These are phyloP conservation scores for Kalanchoe fedtschenkoi DNA, from an alignment of 164 flowering plant species.

Conservation along the genomic window DNA sequence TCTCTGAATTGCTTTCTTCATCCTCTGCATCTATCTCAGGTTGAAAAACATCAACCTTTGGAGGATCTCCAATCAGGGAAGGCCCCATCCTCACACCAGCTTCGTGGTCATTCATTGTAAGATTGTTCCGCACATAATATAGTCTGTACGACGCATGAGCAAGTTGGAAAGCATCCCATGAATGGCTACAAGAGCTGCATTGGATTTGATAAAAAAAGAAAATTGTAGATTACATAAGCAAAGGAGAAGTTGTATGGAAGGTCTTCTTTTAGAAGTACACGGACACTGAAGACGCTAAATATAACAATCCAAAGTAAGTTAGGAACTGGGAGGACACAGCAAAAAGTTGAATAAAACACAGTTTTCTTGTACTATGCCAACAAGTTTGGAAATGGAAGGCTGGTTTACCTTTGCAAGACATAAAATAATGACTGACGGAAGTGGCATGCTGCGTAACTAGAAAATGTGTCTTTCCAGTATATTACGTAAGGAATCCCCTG, in stretches of 20 bases:
- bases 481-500: conserved; percentile 86
- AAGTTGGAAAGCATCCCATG: conserved; percentile 96
- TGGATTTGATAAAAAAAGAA: not conserved
- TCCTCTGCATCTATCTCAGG: conserved; percentile 47
- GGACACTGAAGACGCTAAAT: not conserved
- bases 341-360: not conserved
- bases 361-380: not conserved
- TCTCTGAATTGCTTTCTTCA: conserved; percentile 40
- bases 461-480: conserved; percentile 12
- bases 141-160: conserved; percentile 84
- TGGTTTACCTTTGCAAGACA: conserved; percentile 72
- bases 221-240: not conserved
- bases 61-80: conserved; percentile 72
- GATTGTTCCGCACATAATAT: conserved; percentile 52
- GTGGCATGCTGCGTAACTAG: conserved; percentile 12
- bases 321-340: not conserved
- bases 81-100: conserved; percentile 32
- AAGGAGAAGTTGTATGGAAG: not conserved
- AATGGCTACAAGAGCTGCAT: conserved; percentile 75
- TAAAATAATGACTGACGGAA: conserved; percentile 61
- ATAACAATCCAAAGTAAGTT: not conserved
- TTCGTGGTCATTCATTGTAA: conserved; percentile 1
- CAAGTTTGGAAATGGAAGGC: not conserved
- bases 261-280: not conserved
- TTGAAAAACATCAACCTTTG: conserved; percentile 43